These are phyloP conservation scores for Claviceps fusiformis DNA, from an alignment of 2,329 filamentous ascomycete genomes.

Conservation along the genomic window DNA sequence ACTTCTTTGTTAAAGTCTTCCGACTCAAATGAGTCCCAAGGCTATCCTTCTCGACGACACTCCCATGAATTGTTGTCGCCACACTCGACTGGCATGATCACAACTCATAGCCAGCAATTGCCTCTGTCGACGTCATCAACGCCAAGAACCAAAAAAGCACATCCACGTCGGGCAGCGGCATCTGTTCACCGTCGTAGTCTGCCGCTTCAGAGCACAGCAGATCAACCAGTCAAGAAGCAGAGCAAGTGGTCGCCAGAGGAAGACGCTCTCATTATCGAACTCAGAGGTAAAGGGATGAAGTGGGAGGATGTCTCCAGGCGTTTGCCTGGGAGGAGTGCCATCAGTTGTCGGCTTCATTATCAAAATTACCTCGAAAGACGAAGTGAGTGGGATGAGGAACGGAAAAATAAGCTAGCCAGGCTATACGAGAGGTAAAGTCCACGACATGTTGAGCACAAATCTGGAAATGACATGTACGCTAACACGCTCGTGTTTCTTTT, in stretches of 20 bases:
- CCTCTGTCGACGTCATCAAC: neutral
- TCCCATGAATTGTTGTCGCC: constrained; percentile 12
- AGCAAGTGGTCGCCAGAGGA: constrained; percentile 95
- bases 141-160: neutral
- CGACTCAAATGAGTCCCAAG: constrained; percentile 58
- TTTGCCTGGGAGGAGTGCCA: constrained; percentile 78
- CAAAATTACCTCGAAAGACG: constrained; percentile 93
- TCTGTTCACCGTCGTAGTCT: constrained; percentile 21
- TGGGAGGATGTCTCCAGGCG: constrained; percentile 97
- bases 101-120: constrained; percentile 12
- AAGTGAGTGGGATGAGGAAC: constrained; percentile 93
- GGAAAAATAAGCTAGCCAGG: constrained; percentile 89
- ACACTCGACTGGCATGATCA: constrained; percentile 8
- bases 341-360: constrained; percentile 88
- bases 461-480: neutral
- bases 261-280: constrained; percentile 83
- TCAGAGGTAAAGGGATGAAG: constrained; percentile 86
- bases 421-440: constrained; percentile 80
- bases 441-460: neutral
- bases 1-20: constrained; percentile 68
- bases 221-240: constrained; percentile 78
- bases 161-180: constrained; percentile 14
- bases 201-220: constrained; percentile 36
- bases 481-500: neutral
- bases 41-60: constrained; percentile 22